phyloP scores from a whole-genome alignment of 257 asterid species.

The Schizonepeta tenuifolia region DNA sequence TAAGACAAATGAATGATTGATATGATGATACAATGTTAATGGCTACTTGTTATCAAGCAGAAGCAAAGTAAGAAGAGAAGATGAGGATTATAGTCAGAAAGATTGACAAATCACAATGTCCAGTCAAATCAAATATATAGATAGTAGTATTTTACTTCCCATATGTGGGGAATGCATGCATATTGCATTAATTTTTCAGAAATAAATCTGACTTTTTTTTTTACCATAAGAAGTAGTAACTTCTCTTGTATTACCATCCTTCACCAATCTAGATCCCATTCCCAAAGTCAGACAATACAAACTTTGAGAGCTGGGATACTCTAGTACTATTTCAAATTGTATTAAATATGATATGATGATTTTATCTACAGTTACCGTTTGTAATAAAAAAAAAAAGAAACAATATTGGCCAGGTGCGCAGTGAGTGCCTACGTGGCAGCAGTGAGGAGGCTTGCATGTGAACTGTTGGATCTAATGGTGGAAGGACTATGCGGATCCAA shows the following conservation, averaged over 20 bases:
- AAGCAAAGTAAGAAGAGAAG: neutral
- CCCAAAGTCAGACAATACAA: neutral
- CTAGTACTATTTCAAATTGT: too few species aligned
- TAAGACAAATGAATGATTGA: constrained; percentile 17
- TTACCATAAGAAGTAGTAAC: constrained; percentile 37
- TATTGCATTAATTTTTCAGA: too few species aligned
- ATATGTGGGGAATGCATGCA: constrained; percentile 33
- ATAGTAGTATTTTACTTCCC: constrained; percentile 33
- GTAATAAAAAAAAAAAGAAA: too few species aligned
- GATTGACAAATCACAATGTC: constrained; percentile 31
- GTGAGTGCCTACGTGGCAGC: constrained; percentile 59
- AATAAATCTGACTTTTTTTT: neutral
- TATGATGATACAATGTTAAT: constrained; percentile 16
- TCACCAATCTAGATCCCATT: neutral
- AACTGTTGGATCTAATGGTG: constrained; percentile 62
- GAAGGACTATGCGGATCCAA: constrained; percentile 50
- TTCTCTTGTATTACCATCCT: neutral
- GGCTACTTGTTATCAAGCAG: constrained; percentile 7
- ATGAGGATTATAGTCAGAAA: constrained; percentile 22
- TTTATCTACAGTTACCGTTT: too few species aligned
- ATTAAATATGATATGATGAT: too few species aligned
- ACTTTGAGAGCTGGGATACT: too few species aligned
- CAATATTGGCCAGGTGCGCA: constrained; percentile 55
- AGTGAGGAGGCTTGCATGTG: constrained; percentile 63
- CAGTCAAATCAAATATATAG: constrained; percentile 40